Percentiles rank a stretch among this genome's conserved stretches.
Conservation (phyloP, 805 yeast genomes). For the Saturnispora silvae region DNA sequence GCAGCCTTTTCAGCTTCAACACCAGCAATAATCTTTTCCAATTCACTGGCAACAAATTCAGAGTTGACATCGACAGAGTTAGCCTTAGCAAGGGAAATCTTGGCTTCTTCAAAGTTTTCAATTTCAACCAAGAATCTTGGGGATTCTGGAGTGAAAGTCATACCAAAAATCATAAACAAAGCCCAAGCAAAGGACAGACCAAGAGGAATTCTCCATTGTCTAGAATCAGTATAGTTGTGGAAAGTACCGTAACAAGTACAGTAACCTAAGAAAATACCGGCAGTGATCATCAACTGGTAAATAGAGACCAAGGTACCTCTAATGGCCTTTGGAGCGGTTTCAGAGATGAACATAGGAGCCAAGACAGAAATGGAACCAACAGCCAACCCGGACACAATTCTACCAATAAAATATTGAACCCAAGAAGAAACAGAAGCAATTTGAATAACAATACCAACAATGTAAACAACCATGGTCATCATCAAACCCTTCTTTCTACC, state of each 20-base stretch:
- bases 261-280: conserved; percentile 64
- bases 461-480: conserved; percentile 43
- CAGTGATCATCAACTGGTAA: conserved; percentile 59
- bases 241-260: conserved; percentile 58
- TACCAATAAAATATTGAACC: conserved; percentile 57
- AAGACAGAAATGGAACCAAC: conserved; percentile 46
- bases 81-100: conserved; percentile 41
- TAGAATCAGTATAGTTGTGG: conserved; percentile 34
- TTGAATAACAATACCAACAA: conserved; percentile 52
- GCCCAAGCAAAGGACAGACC: conserved; percentile 43
- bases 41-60: conserved; percentile 43
- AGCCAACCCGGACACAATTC: conserved; percentile 46
- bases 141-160: conserved; percentile 58
- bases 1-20: conserved; percentile 51
- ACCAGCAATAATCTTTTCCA: conserved; percentile 45
- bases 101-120: conserved; percentile 43
- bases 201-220: conserved; percentile 62
- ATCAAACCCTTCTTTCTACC: conserved; percentile 54
- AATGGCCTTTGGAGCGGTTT: conserved; percentile 56
- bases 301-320: conserved; percentile 65
- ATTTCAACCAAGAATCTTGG: conserved; percentile 52
- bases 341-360: conserved; percentile 53
- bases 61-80: conserved; percentile 47
- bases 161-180: conserved; percentile 36
- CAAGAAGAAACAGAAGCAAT: conserved; percentile 43